These are phyloP conservation scores for Chalaropsis thielavioides DNA, from an alignment of 2,329 filamentous ascomycete species.

Conservation along the genomic window DNA sequence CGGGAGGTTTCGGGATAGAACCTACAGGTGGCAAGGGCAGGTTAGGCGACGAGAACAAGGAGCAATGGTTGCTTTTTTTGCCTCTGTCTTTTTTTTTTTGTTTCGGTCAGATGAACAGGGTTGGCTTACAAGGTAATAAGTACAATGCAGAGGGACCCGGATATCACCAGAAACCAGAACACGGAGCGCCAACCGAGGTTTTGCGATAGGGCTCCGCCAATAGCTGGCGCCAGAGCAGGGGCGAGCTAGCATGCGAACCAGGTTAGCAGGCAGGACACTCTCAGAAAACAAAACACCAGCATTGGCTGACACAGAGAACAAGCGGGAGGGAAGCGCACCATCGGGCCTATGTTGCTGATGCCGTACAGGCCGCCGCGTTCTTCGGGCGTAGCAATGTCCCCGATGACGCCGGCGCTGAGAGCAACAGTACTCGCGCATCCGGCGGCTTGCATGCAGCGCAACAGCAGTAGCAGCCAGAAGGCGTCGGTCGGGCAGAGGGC, in stretches of 20 bases:
- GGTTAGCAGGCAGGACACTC: background rate
- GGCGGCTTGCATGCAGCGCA: conserved; percentile 24
- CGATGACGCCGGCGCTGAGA: conserved; percentile 25
- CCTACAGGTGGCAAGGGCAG: background rate
- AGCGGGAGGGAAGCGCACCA: conserved; percentile 17
- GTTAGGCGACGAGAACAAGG: background rate
- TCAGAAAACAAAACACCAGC: background rate
- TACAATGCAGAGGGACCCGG: conserved; percentile 27
- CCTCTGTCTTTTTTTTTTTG: background rate
- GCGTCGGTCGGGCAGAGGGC: conserved; percentile 24
- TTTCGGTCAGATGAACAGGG: background rate
- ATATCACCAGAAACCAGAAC: conserved; percentile 40
- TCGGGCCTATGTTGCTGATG: conserved; percentile 25
- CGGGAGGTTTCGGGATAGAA: conserved; percentile 25
- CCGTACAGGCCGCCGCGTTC: conserved; percentile 26
- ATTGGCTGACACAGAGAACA: too few relatives aligned
- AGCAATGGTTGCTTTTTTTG: background rate
- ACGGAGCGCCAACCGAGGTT: conserved; percentile 36
- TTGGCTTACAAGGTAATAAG: conserved; percentile 22
- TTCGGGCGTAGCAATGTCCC: conserved; percentile 24
- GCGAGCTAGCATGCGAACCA: conserved; percentile 23
- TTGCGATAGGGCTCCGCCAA: conserved; percentile 35
- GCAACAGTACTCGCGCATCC: conserved; percentile 27
- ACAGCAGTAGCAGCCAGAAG: conserved; percentile 25
- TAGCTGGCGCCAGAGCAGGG: conserved; percentile 34